These are phyloP conservation scores for Hirschioporus abietinus DNA, from an alignment of 768 basidiomycete genomes.

Conservation along the genomic window DNA sequence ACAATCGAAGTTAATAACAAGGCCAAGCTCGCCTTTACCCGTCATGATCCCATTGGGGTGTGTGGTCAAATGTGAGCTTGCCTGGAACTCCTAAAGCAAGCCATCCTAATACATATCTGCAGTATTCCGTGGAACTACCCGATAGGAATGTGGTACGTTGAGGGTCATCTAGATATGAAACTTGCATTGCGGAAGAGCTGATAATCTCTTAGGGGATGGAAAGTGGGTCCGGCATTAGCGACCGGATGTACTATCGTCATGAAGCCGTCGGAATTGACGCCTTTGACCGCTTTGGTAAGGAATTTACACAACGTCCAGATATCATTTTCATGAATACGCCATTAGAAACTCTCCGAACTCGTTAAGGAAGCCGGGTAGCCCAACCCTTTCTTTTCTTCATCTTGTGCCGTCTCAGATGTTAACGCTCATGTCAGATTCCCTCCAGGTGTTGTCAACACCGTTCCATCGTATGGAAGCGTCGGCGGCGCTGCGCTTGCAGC, in stretches of 20 bases:
- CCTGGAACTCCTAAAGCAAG: neutral
- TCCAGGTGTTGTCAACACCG: conserved; percentile 84
- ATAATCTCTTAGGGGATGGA: conserved; percentile 62
- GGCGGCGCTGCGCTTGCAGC: conserved; percentile 82
- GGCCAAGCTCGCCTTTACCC: conserved; percentile 78
- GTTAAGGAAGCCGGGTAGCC: conserved; percentile 77
- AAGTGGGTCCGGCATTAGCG: conserved; percentile 88
- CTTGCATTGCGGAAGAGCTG: conserved; percentile 5
- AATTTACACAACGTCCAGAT: neutral
- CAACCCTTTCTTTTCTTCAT: neutral
- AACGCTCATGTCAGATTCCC: conserved; percentile 57
- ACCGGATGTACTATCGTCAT: conserved; percentile 91
- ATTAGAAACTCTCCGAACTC: conserved; percentile 76
- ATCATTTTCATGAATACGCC: conserved; percentile 5
- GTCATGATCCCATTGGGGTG: conserved; percentile 89
- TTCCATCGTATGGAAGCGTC: conserved; percentile 75
- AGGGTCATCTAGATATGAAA: conserved; percentile 7
- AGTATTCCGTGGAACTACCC: conserved; percentile 95
- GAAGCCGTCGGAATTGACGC: conserved; percentile 89
- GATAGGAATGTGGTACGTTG: conserved; percentile 70
- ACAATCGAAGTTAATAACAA: conserved; percentile 78
- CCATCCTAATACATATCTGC: conserved; percentile 4
- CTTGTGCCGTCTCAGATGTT: neutral
- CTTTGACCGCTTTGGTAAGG: conserved; percentile 73
- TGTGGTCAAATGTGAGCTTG: conserved; percentile 78